Evolutionary conservation across 495 filamentous ascomycete species (phyloP), one percentile per base, ranked within the genome.

Genomic region (Aspergillus affinis): DNA sequence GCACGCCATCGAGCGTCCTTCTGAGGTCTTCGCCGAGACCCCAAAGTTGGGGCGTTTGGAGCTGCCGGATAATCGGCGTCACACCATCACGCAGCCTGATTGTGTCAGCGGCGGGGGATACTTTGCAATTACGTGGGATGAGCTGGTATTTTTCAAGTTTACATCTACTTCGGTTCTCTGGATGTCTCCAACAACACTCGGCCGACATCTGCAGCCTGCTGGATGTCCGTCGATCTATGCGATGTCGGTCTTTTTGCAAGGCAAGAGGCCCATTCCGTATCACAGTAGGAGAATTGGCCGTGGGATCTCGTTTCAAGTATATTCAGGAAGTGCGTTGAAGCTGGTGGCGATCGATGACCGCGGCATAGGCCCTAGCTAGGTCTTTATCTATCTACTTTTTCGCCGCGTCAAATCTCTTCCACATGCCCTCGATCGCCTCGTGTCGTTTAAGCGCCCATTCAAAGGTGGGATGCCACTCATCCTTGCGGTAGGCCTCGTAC

Each of bases 401-500:
- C 23, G 12, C 47, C 3, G 26, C 26, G 23, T 58, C 55, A 44
- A 58, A 58, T 20, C 26, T 27, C 26, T 32, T 58, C 55, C 55
- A 58, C 6, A 58, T 58, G n/a, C 27, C 47, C 29, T 58, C 55
- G 9, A 58, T 36, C 3, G 45, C 19, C 46, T 58, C 55, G 23
- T 58, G 55, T 21, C 55, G 18, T 27, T 51, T 26, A 29, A 58
- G 29, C 9, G 27, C 55, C 55, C 55, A 58, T 27, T 51, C 47
- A 18, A 58, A 58, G 1, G 46, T 23, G 1, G 55, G 55, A 58
- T 58, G 51, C 55, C 55, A 58, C 9, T 58, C 47, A 10, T 51
- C 21, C 55, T 51, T 32, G n/a, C 55, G 55, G 26, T 58, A 58
- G 4, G 55, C 55, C 30, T 58, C 55, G 47, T 50, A 50, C 3